Evolutionary conservation across 305 asterid genomes (phyloP).

Genomic region (Fraxinus ornus): DNA sequence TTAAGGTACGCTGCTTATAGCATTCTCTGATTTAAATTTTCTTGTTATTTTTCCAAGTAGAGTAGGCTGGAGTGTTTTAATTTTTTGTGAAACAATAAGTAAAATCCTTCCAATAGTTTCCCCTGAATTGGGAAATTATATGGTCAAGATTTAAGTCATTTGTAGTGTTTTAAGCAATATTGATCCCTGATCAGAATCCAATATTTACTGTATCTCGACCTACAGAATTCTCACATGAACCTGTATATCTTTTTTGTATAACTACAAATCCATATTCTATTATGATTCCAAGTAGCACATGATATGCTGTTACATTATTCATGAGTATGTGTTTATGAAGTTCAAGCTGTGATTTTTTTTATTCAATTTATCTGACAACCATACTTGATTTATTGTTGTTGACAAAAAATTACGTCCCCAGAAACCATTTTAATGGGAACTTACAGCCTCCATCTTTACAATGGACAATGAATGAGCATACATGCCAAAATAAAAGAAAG

Average conservation of each 20-base stretch:
- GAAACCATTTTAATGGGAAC: background rate
- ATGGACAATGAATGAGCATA: background rate
- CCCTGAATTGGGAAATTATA: background rate
- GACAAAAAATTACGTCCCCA: background rate
- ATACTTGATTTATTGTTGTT: background rate
- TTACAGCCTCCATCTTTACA: background rate
- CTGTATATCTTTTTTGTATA: background rate
- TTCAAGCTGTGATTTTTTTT: background rate
- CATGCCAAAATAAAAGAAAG: background rate
- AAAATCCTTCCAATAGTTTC: background rate
- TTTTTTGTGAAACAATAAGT: background rate
- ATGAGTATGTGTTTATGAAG: background rate
- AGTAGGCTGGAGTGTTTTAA: background rate
- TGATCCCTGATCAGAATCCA: slow-evolving; percentile 9
- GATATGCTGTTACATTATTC: background rate
- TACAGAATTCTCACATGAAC: background rate
- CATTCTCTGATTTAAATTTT: background rate
- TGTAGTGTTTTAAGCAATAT: slow-evolving; percentile 8
- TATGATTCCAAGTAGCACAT: background rate
- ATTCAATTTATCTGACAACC: background rate
- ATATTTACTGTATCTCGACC: background rate
- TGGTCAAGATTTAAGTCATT: background rate
- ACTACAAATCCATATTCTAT: background rate
- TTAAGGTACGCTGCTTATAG: slow-evolving; percentile 49
- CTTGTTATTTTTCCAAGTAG: background rate